phyloP scores from a whole-genome alignment of 148 eudicot species.

The Amaranthus hypochondriacus region DNA sequence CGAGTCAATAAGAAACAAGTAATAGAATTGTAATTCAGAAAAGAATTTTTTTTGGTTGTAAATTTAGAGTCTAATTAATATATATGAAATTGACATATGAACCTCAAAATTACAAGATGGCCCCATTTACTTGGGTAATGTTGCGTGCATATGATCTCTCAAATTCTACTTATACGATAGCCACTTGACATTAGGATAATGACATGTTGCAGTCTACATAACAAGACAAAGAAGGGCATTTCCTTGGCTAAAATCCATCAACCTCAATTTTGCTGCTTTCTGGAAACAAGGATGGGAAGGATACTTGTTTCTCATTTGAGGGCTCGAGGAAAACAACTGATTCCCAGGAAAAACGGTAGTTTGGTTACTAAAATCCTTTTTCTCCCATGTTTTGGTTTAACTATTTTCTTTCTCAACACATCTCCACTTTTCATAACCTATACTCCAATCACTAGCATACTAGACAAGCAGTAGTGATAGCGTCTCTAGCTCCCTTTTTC shows the following conservation, averaged over 20 bases:
- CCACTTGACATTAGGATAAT: no score
- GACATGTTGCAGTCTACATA: no score
- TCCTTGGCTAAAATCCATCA: conserved; percentile 16
- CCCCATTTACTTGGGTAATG: no score
- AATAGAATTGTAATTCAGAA: no score
- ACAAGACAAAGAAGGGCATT: conserved; percentile 2
- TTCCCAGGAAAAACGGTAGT: conserved; percentile 30
- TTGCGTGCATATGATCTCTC: no score
- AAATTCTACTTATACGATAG: no score
- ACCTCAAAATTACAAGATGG: no score
- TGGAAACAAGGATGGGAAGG: conserved; percentile 11
- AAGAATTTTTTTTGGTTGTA: no score
- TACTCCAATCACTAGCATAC: conserved; percentile 6
- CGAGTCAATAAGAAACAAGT: no score
- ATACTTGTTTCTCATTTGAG: conserved; percentile 31
- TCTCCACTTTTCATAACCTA: conserved; percentile 5
- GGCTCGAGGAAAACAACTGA: conserved; percentile 49
- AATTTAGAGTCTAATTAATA: no score
- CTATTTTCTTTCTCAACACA: not conserved
- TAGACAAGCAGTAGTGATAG: not conserved
- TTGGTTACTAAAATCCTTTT: conserved; percentile 17
- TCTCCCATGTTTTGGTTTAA: conserved; percentile 12
- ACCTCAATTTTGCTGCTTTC: conserved; percentile 17
- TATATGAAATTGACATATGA: no score
- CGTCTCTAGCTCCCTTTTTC: not conserved